Conservation (phyloP, 441 rosid species). For the Erodium chrysanthum region DNA sequence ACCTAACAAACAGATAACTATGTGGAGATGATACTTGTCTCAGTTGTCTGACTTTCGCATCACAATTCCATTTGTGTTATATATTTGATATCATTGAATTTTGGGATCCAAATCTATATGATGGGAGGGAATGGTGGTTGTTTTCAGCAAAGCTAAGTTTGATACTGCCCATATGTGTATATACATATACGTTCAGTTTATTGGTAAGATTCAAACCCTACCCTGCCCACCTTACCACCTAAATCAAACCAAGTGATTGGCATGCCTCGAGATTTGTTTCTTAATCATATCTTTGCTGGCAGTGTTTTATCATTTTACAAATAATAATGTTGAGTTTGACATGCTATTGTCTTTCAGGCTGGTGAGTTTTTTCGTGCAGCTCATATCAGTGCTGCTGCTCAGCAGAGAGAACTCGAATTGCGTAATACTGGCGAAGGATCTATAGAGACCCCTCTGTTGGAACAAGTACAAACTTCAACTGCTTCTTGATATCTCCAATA, state of each 20-base stretch:
- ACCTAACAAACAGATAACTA: background rate
- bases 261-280: background rate
- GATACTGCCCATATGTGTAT: constrained; percentile 1
- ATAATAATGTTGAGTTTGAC: background rate
- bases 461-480: constrained; percentile 33
- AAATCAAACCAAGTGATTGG: background rate
- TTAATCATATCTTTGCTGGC: background rate
- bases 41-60: background rate
- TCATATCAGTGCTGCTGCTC: constrained; percentile 49
- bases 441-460: constrained; percentile 62
- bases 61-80: background rate
- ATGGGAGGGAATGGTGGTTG: background rate
- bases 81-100: background rate
- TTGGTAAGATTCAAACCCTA: background rate
- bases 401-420: constrained; percentile 54
- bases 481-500: background rate
- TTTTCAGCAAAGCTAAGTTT: background rate
- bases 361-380: constrained; percentile 68
- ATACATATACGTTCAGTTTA: background rate
- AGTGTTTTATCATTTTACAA: background rate
- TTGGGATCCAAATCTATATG: background rate
- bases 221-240: background rate
- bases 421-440: constrained; percentile 43
- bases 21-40: background rate
- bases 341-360: constrained; percentile 32